These are phyloP conservation scores for Blepharisma stoltei DNA, from an alignment of 73 alveolate species.

Conservation along the genomic window DNA sequence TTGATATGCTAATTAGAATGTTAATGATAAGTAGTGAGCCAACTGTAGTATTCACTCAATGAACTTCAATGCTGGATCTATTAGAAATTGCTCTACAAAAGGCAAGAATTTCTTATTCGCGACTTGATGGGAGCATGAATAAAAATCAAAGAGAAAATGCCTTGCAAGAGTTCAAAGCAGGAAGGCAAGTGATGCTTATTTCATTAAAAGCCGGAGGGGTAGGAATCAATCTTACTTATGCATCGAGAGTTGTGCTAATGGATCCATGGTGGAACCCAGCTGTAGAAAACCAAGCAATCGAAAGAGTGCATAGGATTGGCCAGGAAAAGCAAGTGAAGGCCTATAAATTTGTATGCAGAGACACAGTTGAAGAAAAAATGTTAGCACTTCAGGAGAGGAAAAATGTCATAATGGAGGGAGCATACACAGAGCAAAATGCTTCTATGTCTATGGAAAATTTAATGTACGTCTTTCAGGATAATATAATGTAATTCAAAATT, in stretches of 20 bases:
- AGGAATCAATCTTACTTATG: slow-evolving; percentile 92
- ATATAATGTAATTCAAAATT: no score
- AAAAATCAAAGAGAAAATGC: slow-evolving; percentile 38
- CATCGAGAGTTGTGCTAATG: slow-evolving; percentile 87
- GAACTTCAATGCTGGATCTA: slow-evolving; percentile 56
- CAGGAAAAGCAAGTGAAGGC: slow-evolving; percentile 73
- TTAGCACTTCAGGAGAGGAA: slow-evolving; percentile 70
- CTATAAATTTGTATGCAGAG: slow-evolving; percentile 78
- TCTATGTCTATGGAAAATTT: neutral
- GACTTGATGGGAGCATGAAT: slow-evolving; percentile 40
- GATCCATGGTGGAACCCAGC: slow-evolving; percentile 99
- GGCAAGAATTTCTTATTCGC: slow-evolving; percentile 40
- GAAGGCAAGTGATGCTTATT: slow-evolving; percentile 44
- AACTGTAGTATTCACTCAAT: slow-evolving; percentile 61
- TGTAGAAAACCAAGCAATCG: slow-evolving; percentile 89
- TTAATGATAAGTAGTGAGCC: slow-evolving; percentile 33
- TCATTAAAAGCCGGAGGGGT: slow-evolving; percentile 75
- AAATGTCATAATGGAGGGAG: slow-evolving; percentile 57
- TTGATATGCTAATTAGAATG: slow-evolving; percentile 35
- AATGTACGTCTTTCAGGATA: neutral
- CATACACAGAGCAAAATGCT: slow-evolving; percentile 40
- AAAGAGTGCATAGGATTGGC: slow-evolving; percentile 91
- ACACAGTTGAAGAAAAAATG: slow-evolving; percentile 96
- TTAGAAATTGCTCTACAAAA: slow-evolving; percentile 53
- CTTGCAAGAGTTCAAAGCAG: slow-evolving; percentile 35